Evolutionary conservation across 2,329 filamentous ascomycete genomes (phyloP).

Genomic region (Fusarium humuli): DNA sequence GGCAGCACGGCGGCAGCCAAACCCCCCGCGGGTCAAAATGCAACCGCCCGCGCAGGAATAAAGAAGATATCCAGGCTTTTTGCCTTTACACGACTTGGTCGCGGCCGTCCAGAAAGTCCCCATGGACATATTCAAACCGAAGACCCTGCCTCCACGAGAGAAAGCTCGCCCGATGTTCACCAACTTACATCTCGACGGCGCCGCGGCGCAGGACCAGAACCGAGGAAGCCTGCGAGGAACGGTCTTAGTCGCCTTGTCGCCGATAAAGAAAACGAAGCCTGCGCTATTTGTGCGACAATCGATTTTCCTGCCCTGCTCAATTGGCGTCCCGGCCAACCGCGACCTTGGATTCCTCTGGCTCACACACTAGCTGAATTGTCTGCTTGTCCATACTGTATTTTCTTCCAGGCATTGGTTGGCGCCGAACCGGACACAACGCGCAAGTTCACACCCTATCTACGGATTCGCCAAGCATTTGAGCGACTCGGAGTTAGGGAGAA

Average conservation of each 20-base stretch:
- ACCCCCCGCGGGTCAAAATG: slow-evolving; percentile 33
- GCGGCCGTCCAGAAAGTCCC: slow-evolving; percentile 42
- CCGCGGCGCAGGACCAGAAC: slow-evolving; percentile 36
- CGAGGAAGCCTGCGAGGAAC: slow-evolving; percentile 44
- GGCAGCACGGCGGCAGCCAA: slow-evolving; percentile 43
- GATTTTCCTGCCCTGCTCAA: slow-evolving; percentile 53
- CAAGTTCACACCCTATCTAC: slow-evolving; percentile 55
- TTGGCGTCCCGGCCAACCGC: slow-evolving; percentile 52
- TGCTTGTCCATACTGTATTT: slow-evolving; percentile 54
- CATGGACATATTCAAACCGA: slow-evolving; percentile 36
- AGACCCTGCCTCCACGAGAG: slow-evolving; percentile 40
- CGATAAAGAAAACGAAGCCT: slow-evolving; percentile 47
- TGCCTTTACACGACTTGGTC: slow-evolving; percentile 48
- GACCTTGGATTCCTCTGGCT: slow-evolving; percentile 53
- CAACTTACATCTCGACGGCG: slow-evolving; percentile 50
- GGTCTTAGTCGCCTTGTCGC: slow-evolving; percentile 47
- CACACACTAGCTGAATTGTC: slow-evolving; percentile 49
- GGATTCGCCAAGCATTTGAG: slow-evolving; percentile 55
- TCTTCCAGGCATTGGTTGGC: slow-evolving; percentile 53
- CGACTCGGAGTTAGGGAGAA: slow-evolving; percentile 53
- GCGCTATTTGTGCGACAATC: slow-evolving; percentile 50
- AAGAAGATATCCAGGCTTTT: slow-evolving; percentile 55
- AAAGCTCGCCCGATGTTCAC: slow-evolving; percentile 50
- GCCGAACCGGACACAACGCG: slow-evolving; percentile 45
- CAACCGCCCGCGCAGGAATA: slow-evolving; percentile 44